Evolutionary conservation across 805 yeast genomes (phyloP).

Genomic region (Saccharomycopsis guyanensis): DNA sequence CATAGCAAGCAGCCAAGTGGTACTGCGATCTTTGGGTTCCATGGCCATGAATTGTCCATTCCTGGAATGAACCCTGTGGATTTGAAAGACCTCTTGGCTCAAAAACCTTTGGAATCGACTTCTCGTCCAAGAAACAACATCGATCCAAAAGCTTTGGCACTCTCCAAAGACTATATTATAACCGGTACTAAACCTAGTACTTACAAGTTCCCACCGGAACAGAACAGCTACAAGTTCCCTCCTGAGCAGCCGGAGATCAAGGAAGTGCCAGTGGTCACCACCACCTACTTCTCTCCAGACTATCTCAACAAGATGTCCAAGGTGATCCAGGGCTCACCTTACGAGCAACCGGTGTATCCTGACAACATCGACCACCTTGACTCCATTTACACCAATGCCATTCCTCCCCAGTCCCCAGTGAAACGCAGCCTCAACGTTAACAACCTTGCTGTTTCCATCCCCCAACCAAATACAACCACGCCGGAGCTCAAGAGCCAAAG

Average conservation of each 20-base stretch:
- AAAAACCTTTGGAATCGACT: slow-evolving; percentile 6
- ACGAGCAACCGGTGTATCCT: slow-evolving; percentile 4
- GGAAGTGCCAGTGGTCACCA: slow-evolving; percentile 8
- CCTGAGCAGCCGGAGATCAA: background rate
- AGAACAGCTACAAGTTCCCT: background rate
- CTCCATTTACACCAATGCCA: background rate
- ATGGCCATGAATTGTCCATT: slow-evolving; percentile 54
- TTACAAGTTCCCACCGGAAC: slow-evolving; percentile 47
- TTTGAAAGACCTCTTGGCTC: slow-evolving; percentile 16
- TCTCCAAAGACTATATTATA: slow-evolving; percentile 37
- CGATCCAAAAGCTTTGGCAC: slow-evolving; percentile 21
- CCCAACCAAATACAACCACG: slow-evolving; percentile 3
- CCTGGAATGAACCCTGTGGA: slow-evolving; percentile 34
- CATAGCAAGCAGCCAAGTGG: slow-evolving; percentile 67
- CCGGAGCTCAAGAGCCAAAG: slow-evolving; percentile 6
- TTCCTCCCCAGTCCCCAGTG: slow-evolving; percentile 18
- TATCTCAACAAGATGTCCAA: slow-evolving; percentile 7
- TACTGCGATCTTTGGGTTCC: slow-evolving; percentile 75
- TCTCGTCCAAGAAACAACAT: slow-evolving; percentile 17
- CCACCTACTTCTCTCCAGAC: slow-evolving; percentile 3
- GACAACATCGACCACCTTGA: slow-evolving; percentile 6
- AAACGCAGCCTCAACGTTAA: slow-evolving; percentile 7
- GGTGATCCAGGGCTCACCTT: background rate
- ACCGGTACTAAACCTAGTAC: slow-evolving; percentile 40
- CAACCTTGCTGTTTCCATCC: slow-evolving; percentile 3